These are phyloP conservation scores for Lanzia echinophila DNA, from an alignment of 2,329 filamentous ascomycete species.

Conservation along the genomic window DNA sequence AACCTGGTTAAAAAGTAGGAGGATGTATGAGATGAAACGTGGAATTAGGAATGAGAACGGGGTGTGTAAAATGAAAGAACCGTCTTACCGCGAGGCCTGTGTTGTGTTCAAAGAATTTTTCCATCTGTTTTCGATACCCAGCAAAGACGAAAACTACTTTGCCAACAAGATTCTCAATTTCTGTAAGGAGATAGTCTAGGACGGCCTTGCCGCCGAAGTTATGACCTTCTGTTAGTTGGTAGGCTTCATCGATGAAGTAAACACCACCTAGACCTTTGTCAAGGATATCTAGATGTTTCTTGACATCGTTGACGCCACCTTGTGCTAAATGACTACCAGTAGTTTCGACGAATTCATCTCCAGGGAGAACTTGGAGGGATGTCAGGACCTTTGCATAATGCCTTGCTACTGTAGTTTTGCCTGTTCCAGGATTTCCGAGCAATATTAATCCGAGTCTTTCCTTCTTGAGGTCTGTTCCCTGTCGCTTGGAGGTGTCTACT, in stretches of 20 bases:
- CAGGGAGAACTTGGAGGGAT: conserved; percentile 55
- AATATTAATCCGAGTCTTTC: conserved; percentile 59
- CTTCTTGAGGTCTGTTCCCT: conserved; percentile 45
- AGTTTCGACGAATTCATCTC: conserved; percentile 55
- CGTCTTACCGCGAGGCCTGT: conserved; percentile 61
- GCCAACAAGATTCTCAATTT: conserved; percentile 65
- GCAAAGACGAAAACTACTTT: conserved; percentile 67
- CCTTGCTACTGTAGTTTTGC: conserved; percentile 65
- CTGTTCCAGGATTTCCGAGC: conserved; percentile 69
- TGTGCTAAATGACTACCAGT: conserved; percentile 61
- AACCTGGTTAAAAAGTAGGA: too few species aligned
- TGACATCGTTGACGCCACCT: conserved; percentile 50
- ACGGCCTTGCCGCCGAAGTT: conserved; percentile 53
- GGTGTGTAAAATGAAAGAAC: too few species aligned
- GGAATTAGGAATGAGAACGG: too few species aligned
- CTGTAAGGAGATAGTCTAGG: conserved; percentile 63
- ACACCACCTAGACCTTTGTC: conserved; percentile 61
- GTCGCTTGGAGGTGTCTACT: conserved; percentile 53
- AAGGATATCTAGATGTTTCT: conserved; percentile 51
- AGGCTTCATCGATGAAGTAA: conserved; percentile 73
- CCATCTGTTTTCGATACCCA: conserved; percentile 70
- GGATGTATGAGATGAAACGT: too few species aligned
- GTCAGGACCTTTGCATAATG: conserved; percentile 61
- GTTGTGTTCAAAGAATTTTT: conserved; percentile 69
- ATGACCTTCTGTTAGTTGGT: conserved; percentile 59